Percentiles rank a stretch among this genome's conserved stretches.
These are phyloP conservation scores for Aspergillus flavus DNA, from an alignment of 2,329 filamentous ascomycete species.

Conservation along the genomic window DNA sequence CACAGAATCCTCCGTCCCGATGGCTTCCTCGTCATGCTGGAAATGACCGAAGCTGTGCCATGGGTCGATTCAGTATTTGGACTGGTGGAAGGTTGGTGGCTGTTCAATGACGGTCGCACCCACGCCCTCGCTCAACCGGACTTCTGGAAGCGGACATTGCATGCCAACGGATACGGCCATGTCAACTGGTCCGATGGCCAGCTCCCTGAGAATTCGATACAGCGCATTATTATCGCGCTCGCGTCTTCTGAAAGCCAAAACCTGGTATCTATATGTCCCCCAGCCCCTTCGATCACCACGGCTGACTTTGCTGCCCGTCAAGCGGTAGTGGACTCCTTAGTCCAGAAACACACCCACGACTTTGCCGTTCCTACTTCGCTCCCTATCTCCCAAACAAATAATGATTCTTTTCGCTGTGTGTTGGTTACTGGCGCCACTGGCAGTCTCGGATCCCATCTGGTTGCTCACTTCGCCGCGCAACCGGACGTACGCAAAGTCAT, in stretches of 20 bases:
- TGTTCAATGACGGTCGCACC: constrained; percentile 37
- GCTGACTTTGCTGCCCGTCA: constrained; percentile 22
- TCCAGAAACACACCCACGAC: constrained; percentile 26
- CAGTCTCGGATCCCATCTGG: constrained; percentile 43
- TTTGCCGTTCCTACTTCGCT: constrained; percentile 16
- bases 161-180: constrained; percentile 30
- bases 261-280: background rate
- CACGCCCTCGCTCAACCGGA: background rate
- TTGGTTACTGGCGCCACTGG: constrained; percentile 47
- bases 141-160: constrained; percentile 28
- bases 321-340: constrained; percentile 26
- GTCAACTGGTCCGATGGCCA: constrained; percentile 38
- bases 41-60: constrained; percentile 30
- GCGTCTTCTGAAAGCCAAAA: constrained; percentile 14
- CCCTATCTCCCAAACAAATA: background rate
- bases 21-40: constrained; percentile 33
- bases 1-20: constrained; percentile 29
- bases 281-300: background rate
- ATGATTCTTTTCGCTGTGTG: constrained; percentile 28
- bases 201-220: constrained; percentile 20
- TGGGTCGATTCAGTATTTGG: constrained; percentile 35
- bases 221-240: constrained; percentile 26
- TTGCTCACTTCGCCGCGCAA: constrained; percentile 38
- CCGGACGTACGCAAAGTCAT: constrained; percentile 37
- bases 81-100: constrained; percentile 41